A percentile compares a stretch with the other conserved stretches of the same genome.
phyloP scores from a whole-genome alignment of 2,329 filamentous ascomycete species.

The Dactylellina drechsleri region DNA sequence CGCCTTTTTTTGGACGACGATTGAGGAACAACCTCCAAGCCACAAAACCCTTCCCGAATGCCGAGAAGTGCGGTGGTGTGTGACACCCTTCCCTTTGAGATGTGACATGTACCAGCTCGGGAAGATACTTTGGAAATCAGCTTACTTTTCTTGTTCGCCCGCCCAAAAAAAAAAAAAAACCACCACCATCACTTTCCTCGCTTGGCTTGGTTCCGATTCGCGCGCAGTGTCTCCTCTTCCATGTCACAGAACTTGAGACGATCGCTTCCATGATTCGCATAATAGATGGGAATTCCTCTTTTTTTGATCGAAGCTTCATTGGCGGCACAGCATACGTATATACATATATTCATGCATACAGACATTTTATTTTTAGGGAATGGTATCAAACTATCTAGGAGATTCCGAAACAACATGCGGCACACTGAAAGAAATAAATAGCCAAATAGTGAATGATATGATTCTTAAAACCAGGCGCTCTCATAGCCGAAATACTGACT shows the following conservation, averaged over 20 bases:
- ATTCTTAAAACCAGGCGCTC: too few species aligned
- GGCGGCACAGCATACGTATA: conserved; percentile 10
- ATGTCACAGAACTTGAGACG: background rate
- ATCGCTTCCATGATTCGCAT: too few species aligned
- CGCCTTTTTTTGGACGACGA: background rate
- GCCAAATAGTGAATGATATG: background rate
- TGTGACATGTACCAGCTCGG: conserved; percentile 33
- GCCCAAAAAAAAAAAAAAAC: background rate
- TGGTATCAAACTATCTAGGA: background rate
- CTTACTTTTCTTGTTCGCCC: conserved; percentile 12
- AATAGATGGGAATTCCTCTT: background rate
- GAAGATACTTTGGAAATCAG: conserved; percentile 45
- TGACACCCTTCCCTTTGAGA: background rate
- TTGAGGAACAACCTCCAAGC: background rate
- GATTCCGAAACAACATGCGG: conserved; percentile 12
- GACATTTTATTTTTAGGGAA: background rate
- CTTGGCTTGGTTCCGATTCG: conserved; percentile 53
- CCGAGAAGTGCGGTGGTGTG: background rate
- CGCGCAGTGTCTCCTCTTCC: conserved; percentile 4
- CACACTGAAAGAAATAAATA: conserved; percentile 2
- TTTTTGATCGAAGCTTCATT: background rate
- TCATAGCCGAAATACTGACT: too few species aligned
- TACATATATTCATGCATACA: conserved; percentile 12
- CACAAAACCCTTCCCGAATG: background rate
- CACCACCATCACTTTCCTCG: background rate